A percentile compares a stretch with the other conserved stretches of the same genome.
Conservation (phyloP, 75 land plant genomes). For the Sequoia sempervirens region DNA sequence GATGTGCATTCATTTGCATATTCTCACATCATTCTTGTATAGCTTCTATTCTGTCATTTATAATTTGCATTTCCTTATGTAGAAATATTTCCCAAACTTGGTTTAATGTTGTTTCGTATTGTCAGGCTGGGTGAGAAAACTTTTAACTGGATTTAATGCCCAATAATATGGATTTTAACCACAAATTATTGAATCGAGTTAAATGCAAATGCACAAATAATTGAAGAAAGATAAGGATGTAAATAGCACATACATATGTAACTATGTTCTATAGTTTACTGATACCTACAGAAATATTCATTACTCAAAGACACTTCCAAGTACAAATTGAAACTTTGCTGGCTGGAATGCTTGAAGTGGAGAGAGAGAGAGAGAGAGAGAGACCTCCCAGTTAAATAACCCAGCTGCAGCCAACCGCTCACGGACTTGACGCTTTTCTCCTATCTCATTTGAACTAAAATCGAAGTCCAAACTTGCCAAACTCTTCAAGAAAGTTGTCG, state of each 20-base stretch:
- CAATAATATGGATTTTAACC: too few species aligned
- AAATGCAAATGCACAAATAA: neutral
- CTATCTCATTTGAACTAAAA: slow-evolving; percentile 32
- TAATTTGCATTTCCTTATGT: too few species aligned
- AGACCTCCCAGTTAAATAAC: slow-evolving; percentile 96
- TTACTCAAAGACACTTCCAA: neutral
- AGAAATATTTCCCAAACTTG: too few species aligned
- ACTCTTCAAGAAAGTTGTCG: slow-evolving; percentile 67
- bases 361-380: slow-evolving; percentile 4
- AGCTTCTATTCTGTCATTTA: too few species aligned
- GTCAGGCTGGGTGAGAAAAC: neutral
- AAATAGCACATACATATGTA: neutral
- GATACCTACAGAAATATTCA: neutral
- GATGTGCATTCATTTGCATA: too few species aligned
- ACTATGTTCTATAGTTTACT: neutral
- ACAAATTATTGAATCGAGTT: neutral
- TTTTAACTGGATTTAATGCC: too few species aligned
- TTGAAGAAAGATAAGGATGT: neutral
- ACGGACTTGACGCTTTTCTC: slow-evolving; percentile 57
- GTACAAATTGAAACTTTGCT: neutral
- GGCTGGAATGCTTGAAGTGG: too few species aligned
- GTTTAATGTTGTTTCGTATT: too few species aligned
- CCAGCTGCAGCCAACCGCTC: slow-evolving; percentile 86
- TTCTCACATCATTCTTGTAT: too few species aligned
- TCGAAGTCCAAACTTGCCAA: slow-evolving; percentile 53